phyloP scores from a whole-genome alignment of 768 basidiomycete species.

The Phaffia australis region DNA sequence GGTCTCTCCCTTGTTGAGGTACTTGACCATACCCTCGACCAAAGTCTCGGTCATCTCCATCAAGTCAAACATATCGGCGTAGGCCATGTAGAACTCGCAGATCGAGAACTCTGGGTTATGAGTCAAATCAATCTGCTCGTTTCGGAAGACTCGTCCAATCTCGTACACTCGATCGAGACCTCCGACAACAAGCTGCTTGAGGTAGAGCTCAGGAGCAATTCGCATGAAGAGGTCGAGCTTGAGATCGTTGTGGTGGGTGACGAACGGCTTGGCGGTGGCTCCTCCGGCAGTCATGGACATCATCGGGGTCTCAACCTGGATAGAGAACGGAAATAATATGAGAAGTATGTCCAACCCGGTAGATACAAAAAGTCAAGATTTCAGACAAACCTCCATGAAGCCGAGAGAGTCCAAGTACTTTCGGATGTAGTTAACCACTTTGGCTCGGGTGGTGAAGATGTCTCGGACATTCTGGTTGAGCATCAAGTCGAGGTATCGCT shows the following conservation, averaged over 20 bases:
- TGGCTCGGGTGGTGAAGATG: constrained; percentile 79
- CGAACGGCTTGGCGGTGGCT: constrained; percentile 95
- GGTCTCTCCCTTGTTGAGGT: constrained; percentile 66
- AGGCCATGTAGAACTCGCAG: constrained; percentile 99
- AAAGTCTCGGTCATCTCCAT: constrained; percentile 94
- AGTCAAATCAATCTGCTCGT: constrained; percentile 96
- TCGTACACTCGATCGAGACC: constrained; percentile 97
- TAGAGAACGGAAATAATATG: neutral
- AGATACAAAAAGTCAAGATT: neutral
- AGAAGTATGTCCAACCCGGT: too few relatives aligned
- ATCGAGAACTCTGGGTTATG: constrained; percentile 99
- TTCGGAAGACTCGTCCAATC: constrained; percentile 94
- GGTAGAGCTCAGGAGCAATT: constrained; percentile 92
- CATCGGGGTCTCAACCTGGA: constrained; percentile 86
- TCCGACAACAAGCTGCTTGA: constrained; percentile 94
- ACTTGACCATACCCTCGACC: constrained; percentile 82
- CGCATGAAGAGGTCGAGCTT: constrained; percentile 92
- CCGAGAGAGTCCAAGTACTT: constrained; percentile 80
- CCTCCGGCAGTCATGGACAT: constrained; percentile 93
- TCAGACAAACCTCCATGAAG: constrained; percentile 62
- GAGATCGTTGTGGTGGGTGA: constrained; percentile 98
- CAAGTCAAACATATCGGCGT: constrained; percentile 95
- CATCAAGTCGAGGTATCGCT: constrained; percentile 97
- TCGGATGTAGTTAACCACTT: constrained; percentile 84
- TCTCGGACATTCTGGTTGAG: constrained; percentile 79